Percentiles rank a stretch among this genome's conserved stretches.
Evolutionary conservation across 2,329 filamentous ascomycete species (phyloP).

Genomic region (Phyllosticta citribraziliensis): DNA sequence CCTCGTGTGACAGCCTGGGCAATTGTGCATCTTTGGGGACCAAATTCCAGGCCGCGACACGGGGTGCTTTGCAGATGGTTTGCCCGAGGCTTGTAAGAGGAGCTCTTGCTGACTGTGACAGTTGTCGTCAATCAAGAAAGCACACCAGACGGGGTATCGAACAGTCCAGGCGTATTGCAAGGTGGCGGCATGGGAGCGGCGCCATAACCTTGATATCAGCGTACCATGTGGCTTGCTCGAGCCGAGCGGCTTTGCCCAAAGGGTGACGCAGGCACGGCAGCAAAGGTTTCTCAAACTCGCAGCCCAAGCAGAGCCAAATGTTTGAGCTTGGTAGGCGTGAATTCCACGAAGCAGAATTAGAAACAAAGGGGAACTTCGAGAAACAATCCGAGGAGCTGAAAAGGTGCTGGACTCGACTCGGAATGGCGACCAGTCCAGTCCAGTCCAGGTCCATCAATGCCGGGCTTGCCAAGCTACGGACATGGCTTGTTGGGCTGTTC

Average conservation of each 20-base stretch:
- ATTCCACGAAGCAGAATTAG: no score
- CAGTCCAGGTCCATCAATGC: not conserved
- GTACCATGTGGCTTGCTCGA: not conserved
- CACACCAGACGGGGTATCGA: not conserved
- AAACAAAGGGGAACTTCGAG: no score
- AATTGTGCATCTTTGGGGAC: no score
- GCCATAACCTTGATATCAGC: not conserved
- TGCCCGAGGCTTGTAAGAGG: no score
- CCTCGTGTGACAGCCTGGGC: no score
- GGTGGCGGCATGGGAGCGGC: not conserved
- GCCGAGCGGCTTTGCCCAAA: not conserved
- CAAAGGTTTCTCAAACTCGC: no score
- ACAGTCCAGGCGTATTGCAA: not conserved
- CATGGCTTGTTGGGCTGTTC: not conserved
- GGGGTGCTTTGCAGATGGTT: no score
- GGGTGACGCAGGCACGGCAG: not conserved
- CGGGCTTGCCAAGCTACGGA: not conserved
- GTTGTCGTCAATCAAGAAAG: not conserved
- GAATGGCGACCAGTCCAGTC: not conserved
- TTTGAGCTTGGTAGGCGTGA: no score
- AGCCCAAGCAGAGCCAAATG: no score
- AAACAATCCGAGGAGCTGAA: not conserved
- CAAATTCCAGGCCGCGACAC: no score
- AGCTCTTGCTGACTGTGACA: not conserved
- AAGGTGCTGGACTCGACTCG: not conserved